A percentile compares a stretch with the other conserved stretches of the same genome.
Evolutionary conservation across 2,329 filamentous ascomycete species (phyloP).

Genomic region (Aspergillus sergii): DNA sequence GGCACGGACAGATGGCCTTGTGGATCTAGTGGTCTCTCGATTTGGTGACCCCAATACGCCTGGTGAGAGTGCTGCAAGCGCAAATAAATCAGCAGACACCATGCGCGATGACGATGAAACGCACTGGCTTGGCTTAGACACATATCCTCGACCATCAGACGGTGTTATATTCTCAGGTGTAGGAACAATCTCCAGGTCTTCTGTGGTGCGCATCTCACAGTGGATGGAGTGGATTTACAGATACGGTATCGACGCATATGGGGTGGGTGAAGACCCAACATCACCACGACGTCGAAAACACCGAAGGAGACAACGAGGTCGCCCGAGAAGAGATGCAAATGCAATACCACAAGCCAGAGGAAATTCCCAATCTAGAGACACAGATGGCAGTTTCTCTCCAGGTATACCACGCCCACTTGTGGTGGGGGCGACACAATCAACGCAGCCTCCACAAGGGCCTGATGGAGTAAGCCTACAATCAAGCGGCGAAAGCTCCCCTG

Average conservation of each 20-base stretch:
- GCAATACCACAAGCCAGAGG: neutral
- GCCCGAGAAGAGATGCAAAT: conserved; percentile 15
- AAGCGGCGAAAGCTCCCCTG: conserved; percentile 21
- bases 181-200: conserved; percentile 70
- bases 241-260: conserved; percentile 83
- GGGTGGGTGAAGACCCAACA: conserved; percentile 75
- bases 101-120: conserved; percentile 28
- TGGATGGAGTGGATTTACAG: conserved; percentile 90
- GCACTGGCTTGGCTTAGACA: conserved; percentile 76
- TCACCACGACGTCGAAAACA: conserved; percentile 58
- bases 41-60: conserved; percentile 65
- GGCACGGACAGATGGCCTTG: conserved; percentile 75
- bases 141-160: conserved; percentile 70
- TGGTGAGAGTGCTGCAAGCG: conserved; percentile 22
- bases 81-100: conserved; percentile 19
- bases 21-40: conserved; percentile 84
- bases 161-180: conserved; percentile 84
- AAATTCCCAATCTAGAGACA: conserved; percentile 15
- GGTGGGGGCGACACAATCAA: conserved; percentile 23
- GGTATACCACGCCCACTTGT: conserved; percentile 50
- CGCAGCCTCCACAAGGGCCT: conserved; percentile 19
- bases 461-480: conserved; percentile 15
- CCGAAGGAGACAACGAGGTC: conserved; percentile 35
- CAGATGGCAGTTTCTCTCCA: conserved; percentile 34
- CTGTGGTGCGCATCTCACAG: conserved; percentile 71